A percentile compares a stretch with the other conserved stretches of the same genome.
Evolutionary conservation across 2,329 filamentous ascomycete species (phyloP).

Genomic region (Fusarium humuli): DNA sequence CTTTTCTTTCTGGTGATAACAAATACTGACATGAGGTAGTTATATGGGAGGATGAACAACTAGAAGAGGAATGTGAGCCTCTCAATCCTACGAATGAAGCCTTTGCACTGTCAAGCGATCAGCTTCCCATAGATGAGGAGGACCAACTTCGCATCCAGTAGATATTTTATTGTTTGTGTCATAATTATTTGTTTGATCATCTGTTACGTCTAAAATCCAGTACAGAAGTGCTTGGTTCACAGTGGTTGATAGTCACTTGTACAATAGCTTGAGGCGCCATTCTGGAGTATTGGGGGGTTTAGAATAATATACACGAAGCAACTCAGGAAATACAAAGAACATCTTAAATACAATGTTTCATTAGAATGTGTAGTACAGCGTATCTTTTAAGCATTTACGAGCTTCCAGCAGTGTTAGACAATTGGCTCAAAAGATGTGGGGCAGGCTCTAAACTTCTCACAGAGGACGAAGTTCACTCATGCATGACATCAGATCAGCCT

Average conservation of each 20-base stretch:
- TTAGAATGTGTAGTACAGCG: not conserved
- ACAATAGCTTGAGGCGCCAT: not conserved
- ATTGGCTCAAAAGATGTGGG: conserved; percentile 37
- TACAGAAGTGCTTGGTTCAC: not conserved
- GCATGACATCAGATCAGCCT: conserved; percentile 44
- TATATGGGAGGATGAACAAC: conserved; percentile 48
- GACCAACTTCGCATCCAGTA: conserved; percentile 48
- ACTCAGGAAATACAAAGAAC: conserved; percentile 1
- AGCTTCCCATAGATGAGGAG: conserved; percentile 44
- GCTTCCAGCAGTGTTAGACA: conserved; percentile 30
- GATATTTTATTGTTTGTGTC: not conserved
- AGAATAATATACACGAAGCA: conserved; percentile 22
- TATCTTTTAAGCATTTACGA: not conserved
- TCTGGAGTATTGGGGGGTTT: conserved; percentile 6
- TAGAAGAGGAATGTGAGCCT: conserved; percentile 44
- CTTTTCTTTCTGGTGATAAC: too few relatives aligned
- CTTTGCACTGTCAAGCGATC: conserved; percentile 19
- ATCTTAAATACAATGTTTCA: not conserved
- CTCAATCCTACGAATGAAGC: conserved; percentile 27
- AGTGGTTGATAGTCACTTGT: not conserved
- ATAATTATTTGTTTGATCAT: not conserved
- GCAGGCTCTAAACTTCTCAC: conserved; percentile 15
- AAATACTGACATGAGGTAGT: conserved; percentile 46
- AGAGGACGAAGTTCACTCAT: conserved; percentile 23
- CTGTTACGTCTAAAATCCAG: not conserved